Evolutionary conservation across 768 basidiomycete genomes (phyloP).

Genomic region (Suillus ampliporus): DNA sequence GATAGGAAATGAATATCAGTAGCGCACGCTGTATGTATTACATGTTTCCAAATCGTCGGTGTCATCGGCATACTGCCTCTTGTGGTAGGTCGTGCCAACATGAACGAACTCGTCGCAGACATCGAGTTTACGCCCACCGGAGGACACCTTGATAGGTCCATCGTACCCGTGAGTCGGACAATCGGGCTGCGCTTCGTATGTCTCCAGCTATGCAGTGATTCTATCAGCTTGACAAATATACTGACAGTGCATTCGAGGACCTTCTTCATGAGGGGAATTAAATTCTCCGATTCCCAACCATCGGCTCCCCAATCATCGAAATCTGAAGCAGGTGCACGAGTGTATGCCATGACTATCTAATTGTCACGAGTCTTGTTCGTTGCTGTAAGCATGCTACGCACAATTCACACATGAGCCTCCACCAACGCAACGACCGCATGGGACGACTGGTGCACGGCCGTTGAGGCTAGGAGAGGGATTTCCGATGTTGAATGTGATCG

Average conservation of each 20-base stretch:
- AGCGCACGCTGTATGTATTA: conserved; percentile 53
- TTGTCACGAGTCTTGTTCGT: neutral
- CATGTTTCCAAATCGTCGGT: conserved; percentile 49
- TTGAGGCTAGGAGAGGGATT: conserved; percentile 22
- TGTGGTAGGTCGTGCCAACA: conserved; percentile 52
- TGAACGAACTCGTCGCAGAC: conserved; percentile 53
- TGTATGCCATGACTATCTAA: conserved; percentile 53
- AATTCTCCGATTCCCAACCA: conserved; percentile 34
- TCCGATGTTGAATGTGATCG: conserved; percentile 23
- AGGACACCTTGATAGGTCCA: conserved; percentile 30
- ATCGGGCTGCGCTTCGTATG: conserved; percentile 24
- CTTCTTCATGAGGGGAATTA: conserved; percentile 32
- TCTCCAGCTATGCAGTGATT: conserved; percentile 22
- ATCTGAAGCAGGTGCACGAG: conserved; percentile 61
- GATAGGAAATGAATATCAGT: neutral
- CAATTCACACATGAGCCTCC: conserved; percentile 55
- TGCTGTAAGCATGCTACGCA: conserved; percentile 29
- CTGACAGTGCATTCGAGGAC: conserved; percentile 11
- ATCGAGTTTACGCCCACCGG: conserved; percentile 40
- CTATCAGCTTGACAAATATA: neutral
- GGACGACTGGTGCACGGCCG: conserved; percentile 22
- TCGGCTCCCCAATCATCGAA: conserved; percentile 43
- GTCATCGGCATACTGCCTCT: conserved; percentile 50
- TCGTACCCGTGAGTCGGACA: conserved; percentile 27
- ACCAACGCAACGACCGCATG: conserved; percentile 32